Percentiles rank a stretch among this genome's conserved stretches.
phyloP scores from a whole-genome alignment of 306 rosid species.

The Citrullus amarus region DNA sequence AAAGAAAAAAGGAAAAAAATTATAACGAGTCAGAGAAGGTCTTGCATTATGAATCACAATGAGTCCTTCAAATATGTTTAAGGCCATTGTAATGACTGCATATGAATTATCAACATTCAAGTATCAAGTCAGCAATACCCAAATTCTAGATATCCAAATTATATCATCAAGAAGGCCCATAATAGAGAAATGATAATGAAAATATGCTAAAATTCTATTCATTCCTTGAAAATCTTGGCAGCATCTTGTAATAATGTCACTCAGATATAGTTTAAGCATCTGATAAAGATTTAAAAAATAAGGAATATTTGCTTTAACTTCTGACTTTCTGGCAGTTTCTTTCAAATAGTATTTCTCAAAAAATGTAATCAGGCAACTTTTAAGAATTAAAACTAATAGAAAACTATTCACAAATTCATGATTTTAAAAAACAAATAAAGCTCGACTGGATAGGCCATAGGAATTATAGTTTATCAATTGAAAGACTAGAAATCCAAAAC shows the following conservation, averaged over 20 bases:
- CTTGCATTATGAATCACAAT: background rate
- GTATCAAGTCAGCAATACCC: background rate
- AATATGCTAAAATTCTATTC: background rate
- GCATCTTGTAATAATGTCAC: background rate
- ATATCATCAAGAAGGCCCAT: background rate
- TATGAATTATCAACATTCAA: background rate
- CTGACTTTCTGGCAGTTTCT: background rate
- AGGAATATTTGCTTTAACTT: background rate
- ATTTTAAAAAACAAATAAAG: background rate
- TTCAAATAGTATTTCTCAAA: background rate
- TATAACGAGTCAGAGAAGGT: background rate
- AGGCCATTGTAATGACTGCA: background rate
- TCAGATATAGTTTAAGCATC: background rate
- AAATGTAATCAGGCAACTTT: background rate
- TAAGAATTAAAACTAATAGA: background rate
- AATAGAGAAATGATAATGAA: background rate
- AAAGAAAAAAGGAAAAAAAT: too few relatives aligned
- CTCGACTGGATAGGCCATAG: background rate
- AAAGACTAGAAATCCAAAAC: background rate
- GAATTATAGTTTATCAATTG: background rate
- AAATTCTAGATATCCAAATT: background rate
- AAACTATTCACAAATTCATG: background rate
- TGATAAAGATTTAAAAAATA: too few relatives aligned
- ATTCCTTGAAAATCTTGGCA: background rate
- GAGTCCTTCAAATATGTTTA: background rate